A percentile compares a stretch with the other conserved stretches of the same genome.
Evolutionary conservation across 768 basidiomycete genomes (phyloP).

Genomic region (Lactarius hengduanensis): DNA sequence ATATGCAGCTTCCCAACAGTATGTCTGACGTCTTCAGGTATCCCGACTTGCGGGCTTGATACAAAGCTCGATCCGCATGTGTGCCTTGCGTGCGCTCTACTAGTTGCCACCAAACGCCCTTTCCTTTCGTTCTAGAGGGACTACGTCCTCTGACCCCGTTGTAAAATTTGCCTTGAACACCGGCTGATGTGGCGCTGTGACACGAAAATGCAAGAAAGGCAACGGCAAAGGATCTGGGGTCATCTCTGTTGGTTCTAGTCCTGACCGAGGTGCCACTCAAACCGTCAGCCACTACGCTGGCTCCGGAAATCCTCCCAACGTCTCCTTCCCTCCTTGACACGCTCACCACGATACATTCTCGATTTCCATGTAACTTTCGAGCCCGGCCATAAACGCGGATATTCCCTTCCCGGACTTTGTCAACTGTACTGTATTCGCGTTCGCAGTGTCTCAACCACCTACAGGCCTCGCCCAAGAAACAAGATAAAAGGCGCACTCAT

Average conservation of each 20-base stretch:
- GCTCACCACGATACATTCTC: slow-evolving; percentile 4
- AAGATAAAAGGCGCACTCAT: slow-evolving; percentile 22
- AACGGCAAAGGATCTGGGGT: slow-evolving; percentile 18
- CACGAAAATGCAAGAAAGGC: slow-evolving; percentile 19
- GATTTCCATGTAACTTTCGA: slow-evolving; percentile 14
- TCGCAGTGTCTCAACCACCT: slow-evolving; percentile 7
- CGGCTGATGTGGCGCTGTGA: slow-evolving; percentile 21
- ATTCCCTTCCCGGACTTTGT: slow-evolving; percentile 8
- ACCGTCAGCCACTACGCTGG: slow-evolving; percentile 23
- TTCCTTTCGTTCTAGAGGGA: slow-evolving; percentile 11
- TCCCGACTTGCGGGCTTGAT: not conserved
- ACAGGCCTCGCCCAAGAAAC: slow-evolving; percentile 1
- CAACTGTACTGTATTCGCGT: slow-evolving; percentile 6
- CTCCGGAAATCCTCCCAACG: slow-evolving; percentile 10
- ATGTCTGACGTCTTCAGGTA: not conserved
- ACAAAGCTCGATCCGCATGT: not conserved
- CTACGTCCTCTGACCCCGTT: not conserved
- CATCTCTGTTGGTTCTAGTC: slow-evolving; percentile 25
- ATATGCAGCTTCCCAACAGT: not conserved
- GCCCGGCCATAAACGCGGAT: slow-evolving; percentile 13
- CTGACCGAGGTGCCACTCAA: slow-evolving; percentile 12
- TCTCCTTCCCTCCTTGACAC: slow-evolving; percentile 3
- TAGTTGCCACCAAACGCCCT: slow-evolving; percentile 3
- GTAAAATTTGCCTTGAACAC: slow-evolving; percentile 9
- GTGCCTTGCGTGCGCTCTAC: slow-evolving; percentile 5